Evolutionary conservation across 163 green algal genomes (phyloP).

Genomic region (Scenedesmus sp.): DNA sequence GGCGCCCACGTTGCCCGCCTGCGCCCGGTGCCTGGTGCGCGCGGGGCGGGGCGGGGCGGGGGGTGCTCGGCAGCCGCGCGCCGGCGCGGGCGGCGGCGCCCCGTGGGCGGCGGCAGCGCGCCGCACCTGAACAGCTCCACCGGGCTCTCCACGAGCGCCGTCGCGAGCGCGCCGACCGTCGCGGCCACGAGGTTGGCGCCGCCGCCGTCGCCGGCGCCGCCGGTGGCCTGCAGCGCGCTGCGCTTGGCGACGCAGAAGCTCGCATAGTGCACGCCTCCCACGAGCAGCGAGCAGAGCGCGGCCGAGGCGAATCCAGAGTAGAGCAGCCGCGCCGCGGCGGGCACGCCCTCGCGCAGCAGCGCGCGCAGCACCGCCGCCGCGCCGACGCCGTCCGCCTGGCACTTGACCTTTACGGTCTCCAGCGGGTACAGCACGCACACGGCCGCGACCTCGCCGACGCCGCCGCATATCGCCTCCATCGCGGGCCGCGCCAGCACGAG

Average conservation of each 20-base stretch:
- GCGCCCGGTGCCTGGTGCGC: constrained; percentile 39
- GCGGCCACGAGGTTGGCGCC: constrained; percentile 57
- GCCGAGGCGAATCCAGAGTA: constrained; percentile 69
- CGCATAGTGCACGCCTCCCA: constrained; percentile 74
- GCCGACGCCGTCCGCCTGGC: constrained; percentile 58
- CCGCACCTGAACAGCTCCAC: constrained; percentile 74
- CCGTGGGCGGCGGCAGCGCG: too few species aligned
- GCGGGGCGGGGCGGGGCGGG: too few species aligned
- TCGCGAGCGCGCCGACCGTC: constrained; percentile 50
- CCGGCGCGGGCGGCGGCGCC: constrained; percentile 60
- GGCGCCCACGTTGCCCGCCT: constrained; percentile 54
- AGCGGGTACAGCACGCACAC: constrained; percentile 74
- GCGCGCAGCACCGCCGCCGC: constrained; percentile 50
- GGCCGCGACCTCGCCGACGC: constrained; percentile 70
- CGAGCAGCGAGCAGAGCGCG: constrained; percentile 58
- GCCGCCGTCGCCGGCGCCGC: constrained; percentile 29
- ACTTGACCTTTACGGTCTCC: constrained; percentile 77
- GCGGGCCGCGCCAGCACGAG: constrained; percentile 45
- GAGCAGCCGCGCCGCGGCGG: constrained; percentile 45
- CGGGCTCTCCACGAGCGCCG: constrained; percentile 66
- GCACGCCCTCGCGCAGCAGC: constrained; percentile 28
- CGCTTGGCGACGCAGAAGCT: constrained; percentile 67
- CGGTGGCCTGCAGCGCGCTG: constrained; percentile 43
- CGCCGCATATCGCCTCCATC: constrained; percentile 74
- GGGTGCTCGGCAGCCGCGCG: too few species aligned